phyloP scores from a whole-genome alignment of 495 filamentous ascomycete species.

The Hapsidospora chrysogenum region DNA sequence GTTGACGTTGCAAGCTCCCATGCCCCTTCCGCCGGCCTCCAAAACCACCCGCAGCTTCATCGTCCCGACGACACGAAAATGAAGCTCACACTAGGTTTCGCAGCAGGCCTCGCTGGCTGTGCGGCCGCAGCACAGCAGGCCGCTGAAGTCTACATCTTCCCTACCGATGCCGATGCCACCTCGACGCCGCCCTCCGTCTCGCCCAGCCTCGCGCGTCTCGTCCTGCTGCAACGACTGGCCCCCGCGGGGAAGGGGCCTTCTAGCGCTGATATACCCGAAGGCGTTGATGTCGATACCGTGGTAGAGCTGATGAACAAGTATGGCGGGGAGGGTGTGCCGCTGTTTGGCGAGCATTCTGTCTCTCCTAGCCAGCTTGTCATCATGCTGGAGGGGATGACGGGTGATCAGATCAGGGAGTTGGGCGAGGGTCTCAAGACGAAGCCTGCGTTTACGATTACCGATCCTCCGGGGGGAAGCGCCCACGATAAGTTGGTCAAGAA shows the following conservation, averaged over 20 bases:
- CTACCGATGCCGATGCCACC: background rate
- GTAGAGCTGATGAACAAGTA: conserved; percentile 22
- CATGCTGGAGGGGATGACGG: conserved; percentile 28
- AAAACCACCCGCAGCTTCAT: background rate
- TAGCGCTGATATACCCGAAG: conserved; percentile 22
- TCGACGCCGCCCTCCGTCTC: conserved; percentile 16
- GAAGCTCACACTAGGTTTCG: conserved; percentile 3
- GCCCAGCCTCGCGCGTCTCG: conserved; percentile 19
- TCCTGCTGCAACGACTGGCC: conserved; percentile 24
- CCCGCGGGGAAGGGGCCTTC: conserved; percentile 15
- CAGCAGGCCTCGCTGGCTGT: conserved; percentile 2
- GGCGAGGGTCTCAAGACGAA: conserved; percentile 14
- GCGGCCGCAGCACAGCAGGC: conserved; percentile 1
- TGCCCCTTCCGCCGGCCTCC: background rate
- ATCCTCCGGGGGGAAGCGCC: conserved; percentile 18
- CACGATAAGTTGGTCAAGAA: conserved; percentile 15
- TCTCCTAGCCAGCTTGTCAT: conserved; percentile 30
- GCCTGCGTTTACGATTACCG: conserved; percentile 25
- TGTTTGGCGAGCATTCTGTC: conserved; percentile 18
- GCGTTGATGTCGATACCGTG: conserved; percentile 18
- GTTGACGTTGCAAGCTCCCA: conserved; percentile 1
- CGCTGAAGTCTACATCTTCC: conserved; percentile 3
- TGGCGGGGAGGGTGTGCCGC: conserved; percentile 17
- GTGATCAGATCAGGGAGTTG: conserved; percentile 12
- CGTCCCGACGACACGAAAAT: background rate